A percentile compares a stretch with the other conserved stretches of the same genome.
These are phyloP conservation scores for Penicillium aurantiogriseum DNA, from an alignment of 2,329 filamentous ascomycete species.

Conservation along the genomic window DNA sequence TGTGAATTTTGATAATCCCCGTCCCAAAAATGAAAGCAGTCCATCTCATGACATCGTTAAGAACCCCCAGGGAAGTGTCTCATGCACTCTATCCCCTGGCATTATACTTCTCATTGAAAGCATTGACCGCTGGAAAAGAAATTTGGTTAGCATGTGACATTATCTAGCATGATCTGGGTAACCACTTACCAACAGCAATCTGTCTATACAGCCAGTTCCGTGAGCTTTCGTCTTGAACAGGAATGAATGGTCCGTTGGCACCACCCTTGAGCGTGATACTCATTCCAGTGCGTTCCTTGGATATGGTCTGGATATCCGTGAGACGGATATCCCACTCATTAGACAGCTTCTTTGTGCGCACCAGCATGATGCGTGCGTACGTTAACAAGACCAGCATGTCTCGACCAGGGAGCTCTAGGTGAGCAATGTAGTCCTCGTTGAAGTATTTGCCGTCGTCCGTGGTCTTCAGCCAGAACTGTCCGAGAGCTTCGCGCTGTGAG, in stretches of 20 bases:
- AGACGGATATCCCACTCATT: slow-evolving; percentile 96
- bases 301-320: slow-evolving; percentile 95
- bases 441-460: slow-evolving; percentile 97
- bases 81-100: slow-evolving; percentile 51
- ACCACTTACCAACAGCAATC: slow-evolving; percentile 56
- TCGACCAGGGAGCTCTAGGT: slow-evolving; percentile 84
- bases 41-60: slow-evolving; percentile 25
- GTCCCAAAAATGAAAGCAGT: slow-evolving; percentile 12
- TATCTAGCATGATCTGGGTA: neutral
- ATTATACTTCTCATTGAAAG: slow-evolving; percentile 66
- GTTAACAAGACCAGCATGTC: slow-evolving; percentile 90
- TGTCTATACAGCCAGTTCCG: slow-evolving; percentile 67
- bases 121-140: slow-evolving; percentile 55
- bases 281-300: slow-evolving; percentile 92
- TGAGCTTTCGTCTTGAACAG: slow-evolving; percentile 80
- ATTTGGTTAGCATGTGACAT: slow-evolving; percentile 12
- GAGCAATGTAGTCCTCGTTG: slow-evolving; percentile 94
- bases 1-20: slow-evolving; percentile 9
- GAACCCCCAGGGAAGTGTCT: neutral
- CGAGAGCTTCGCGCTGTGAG: slow-evolving; percentile 88
- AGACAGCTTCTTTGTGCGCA: slow-evolving; percentile 78
- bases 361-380: slow-evolving; percentile 81
- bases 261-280: slow-evolving; percentile 85
- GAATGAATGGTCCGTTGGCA: slow-evolving; percentile 90
- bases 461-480: slow-evolving; percentile 98